Evolutionary conservation across 2,329 filamentous ascomycete species (phyloP), one percentile per base, ranked within the genome.

Genomic region (Berkeleyomyces rouxiae): DNA sequence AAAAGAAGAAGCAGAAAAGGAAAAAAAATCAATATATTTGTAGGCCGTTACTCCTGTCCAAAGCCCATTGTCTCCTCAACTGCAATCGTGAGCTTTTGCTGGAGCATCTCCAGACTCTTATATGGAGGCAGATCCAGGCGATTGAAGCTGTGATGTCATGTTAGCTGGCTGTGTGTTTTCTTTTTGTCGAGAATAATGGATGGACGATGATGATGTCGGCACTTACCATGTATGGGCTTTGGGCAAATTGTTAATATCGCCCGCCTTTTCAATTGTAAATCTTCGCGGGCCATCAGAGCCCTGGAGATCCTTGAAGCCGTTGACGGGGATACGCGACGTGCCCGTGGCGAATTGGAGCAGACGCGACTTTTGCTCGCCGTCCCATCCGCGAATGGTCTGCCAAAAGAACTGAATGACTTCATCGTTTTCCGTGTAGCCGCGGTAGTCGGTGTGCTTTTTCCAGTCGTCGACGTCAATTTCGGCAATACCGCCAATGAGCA

Each of bases 371-470:
- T 99, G 93, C 74, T 99, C 93, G 37, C 93, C 90, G 72, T 99
- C 93, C 93, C 93, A 99, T 66, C 84, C 89, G 67, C 92, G 86
- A 67, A 99, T 93, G 65, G 88, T 92, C 79, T 96, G 91, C 93
- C 93, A 99, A 82, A 99, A 99, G 78, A 95, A 91, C 74, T 95
- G 88, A 67, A 99, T 93, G 36, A 99, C 93, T 71, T 96, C 90
- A 70, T 99, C 93, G 63, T 86, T 90, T 76, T 99, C 93, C 7
- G 95, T 96, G 80, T 99, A 99, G 62, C 93, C 93, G 69, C 93
- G 87, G 75, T 99, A 99, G 72, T 99, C 93, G 57, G 93, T 99
- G 76, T 99, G 93, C 79, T 99, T 99, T 86, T 99, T 97, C 93
- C 93, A 99, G 75, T 99, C 93, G 65, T 99, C 93, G 13, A 99